A percentile compares a stretch with the other conserved stretches of the same genome.
These are phyloP conservation scores for Fraxinus americana DNA, from an alignment of 257 asterid genomes.

Conservation along the genomic window DNA sequence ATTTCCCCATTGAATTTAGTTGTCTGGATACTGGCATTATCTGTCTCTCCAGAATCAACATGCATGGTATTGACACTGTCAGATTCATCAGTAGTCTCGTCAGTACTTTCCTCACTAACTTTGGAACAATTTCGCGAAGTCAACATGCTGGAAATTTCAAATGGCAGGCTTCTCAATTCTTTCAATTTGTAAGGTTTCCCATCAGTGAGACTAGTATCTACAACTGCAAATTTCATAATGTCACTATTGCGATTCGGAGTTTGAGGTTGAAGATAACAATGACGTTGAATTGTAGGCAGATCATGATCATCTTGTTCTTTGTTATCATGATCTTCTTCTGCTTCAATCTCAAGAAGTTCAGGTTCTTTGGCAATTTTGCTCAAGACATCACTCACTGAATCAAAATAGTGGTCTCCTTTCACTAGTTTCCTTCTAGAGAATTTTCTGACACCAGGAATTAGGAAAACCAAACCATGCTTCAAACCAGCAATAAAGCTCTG, in stretches of 20 bases:
- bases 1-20: slow-evolving; percentile 31
- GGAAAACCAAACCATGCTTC: slow-evolving; percentile 57
- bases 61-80: slow-evolving; percentile 27
- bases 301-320: slow-evolving; percentile 46
- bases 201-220: slow-evolving; percentile 60
- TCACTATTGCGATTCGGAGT: slow-evolving; percentile 38
- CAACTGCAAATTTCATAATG: slow-evolving; percentile 46
- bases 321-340: slow-evolving; percentile 33
- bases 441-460: slow-evolving; percentile 59
- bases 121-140: slow-evolving; percentile 6
- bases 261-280: slow-evolving; percentile 64
- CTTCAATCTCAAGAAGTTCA: slow-evolving; percentile 50
- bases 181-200: slow-evolving; percentile 46
- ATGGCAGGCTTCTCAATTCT: slow-evolving; percentile 53
- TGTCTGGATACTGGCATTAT: slow-evolving; percentile 7
- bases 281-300: slow-evolving; percentile 39
- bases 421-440: slow-evolving; percentile 61
- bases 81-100: slow-evolving; percentile 41
- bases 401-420: slow-evolving; percentile 72
- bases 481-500: slow-evolving; percentile 38
- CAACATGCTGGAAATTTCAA: slow-evolving; percentile 29
- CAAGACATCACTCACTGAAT: slow-evolving; percentile 65
- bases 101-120: slow-evolving; percentile 27
- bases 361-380: slow-evolving; percentile 70
- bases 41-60: slow-evolving; percentile 20